phyloP scores from a whole-genome alignment of 2,329 filamentous ascomycete genomes.

The Biscogniauxia marginata region DNA sequence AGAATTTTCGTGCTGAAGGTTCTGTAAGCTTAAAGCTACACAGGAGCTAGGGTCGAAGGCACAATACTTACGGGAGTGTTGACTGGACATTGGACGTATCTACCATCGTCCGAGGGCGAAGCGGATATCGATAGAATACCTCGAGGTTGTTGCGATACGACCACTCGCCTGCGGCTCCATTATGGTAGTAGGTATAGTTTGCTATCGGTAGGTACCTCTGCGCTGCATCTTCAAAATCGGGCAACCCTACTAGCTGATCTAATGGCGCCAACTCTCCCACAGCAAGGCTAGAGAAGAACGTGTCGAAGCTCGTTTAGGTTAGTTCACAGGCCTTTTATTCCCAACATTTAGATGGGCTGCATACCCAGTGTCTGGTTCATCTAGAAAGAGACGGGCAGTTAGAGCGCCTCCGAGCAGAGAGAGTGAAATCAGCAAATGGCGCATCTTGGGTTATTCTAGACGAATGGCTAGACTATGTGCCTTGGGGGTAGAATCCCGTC shows the following conservation, averaged over 20 bases:
- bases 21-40: neutral
- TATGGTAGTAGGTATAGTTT: constrained; percentile 55
- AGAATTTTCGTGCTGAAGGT: constrained; percentile 46
- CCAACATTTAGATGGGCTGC: neutral
- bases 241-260: constrained; percentile 44
- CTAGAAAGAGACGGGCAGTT: constrained; percentile 13
- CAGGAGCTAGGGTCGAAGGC: neutral
- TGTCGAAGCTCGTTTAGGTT: constrained; percentile 22
- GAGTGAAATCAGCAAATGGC: neutral
- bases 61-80: constrained; percentile 34
- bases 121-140: constrained; percentile 46
- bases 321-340: neutral
- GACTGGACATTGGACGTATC: constrained; percentile 44
- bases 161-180: constrained; percentile 54
- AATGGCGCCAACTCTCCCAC: constrained; percentile 41
- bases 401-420: constrained; percentile 4
- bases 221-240: constrained; percentile 53
- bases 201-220: constrained; percentile 43
- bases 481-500: neutral
- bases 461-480: neutral
- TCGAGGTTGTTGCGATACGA: constrained; percentile 56
- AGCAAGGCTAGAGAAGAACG: constrained; percentile 33
- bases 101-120: constrained; percentile 47
- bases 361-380: constrained; percentile 15
- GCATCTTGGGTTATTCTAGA: neutral